Base-by-base conservation (phyloP, 2,329 filamentous ascomycete genomes). In the Fusarium sp. region DNA sequence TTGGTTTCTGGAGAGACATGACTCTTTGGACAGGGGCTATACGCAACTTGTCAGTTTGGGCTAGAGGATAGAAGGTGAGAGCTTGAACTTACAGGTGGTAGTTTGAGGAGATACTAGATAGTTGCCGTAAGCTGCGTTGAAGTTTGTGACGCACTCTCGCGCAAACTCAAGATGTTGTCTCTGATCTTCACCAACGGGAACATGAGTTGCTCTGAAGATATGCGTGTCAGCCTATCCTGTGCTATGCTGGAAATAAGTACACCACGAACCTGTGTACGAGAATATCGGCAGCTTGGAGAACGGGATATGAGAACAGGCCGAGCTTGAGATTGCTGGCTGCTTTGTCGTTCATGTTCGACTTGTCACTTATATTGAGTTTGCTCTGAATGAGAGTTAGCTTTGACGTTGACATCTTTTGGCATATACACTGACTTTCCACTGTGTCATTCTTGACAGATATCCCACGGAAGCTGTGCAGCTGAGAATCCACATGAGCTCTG, bases 391-490 rank as follows among this genome's bases (percentile, higher is more conserved):
- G 9, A 33, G 25, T 79, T 32, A 79, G 59, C 12, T 5, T 2
- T 9, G 6, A 12, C 6, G 23, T 28, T 15, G 12, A 4, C 15
- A 52, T 37, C 18, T 16, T n/a, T 49, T 30, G 5, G 19, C 23
- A 35, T 16, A 12, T 6, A 15, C 12, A 49, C 25, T 56, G 66
- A 94, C 94, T 91, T 99, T 99, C 95, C 96, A 99, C 82, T 98
- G 96, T 33, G 96, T 98, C 96, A 99, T 99, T n/a, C 96, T 88
- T 15, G 93, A 93, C n/a, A 99, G 85, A 83, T 97, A 97, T 43
- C 96, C 96, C 82, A 96, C 95, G 9, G 94, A 96, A 30, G 96
- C 94, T 59, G 93, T 93, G 75, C 95, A 98, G 79, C 94, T 96
- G 70, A 99, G 84, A 79, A 98, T 95, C 96, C 96, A 99, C 93